Base-by-base conservation (phyloP, 2,329 filamentous ascomycete species). In the Sporothrix dimorphospora region DNA sequence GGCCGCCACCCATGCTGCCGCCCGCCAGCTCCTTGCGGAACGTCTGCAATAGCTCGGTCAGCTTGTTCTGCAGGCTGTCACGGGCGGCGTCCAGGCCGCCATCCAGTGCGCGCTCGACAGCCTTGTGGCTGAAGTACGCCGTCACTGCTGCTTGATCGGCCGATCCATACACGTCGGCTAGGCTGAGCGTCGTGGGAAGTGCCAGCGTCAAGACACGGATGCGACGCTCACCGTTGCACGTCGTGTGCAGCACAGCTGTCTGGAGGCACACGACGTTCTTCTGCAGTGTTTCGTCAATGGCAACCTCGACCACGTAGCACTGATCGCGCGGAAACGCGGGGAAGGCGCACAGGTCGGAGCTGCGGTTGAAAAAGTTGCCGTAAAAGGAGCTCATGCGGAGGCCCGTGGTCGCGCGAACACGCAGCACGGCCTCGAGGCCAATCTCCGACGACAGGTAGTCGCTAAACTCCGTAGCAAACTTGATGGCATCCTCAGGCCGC, bases 311-410 rank as follows among this genome's bases (percentile, higher is more conserved):
- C 57, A 98, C 96, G 79, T 98, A 98, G 75, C 93, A 94, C 81
- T 99, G 96, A 78, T 99, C 96, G 79, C 96, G 91, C 42, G 96
- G 96, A 85, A 99, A 98, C 0, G 96, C 94, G 1, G 96, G 96
- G 87, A 99, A 99, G 14, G 96, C 96, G 81, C 96, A 98, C 42
- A 99, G 89, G 83, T 99, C 96, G 19, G 94, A 98, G 80, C 94
- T 97, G 77, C 96, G 89, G 85, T 98, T 99, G 87, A 99, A 99
- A 83, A 99, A 99, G 84, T 99, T 99, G 76, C 96, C 96, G 81
- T 98, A 99, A 83, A 99, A 99, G 1, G 95, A 94, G 83, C 91
- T 97, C 92, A 98, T 98, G 70, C 96, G 90, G 73, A 99, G 84
- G 69, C 96, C 96, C 30, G 94, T 98, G 1, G 94, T 98, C 21